Base-by-base conservation (phyloP, 2,329 filamentous ascomycete genomes). In the Aspergillus versicolor region DNA sequence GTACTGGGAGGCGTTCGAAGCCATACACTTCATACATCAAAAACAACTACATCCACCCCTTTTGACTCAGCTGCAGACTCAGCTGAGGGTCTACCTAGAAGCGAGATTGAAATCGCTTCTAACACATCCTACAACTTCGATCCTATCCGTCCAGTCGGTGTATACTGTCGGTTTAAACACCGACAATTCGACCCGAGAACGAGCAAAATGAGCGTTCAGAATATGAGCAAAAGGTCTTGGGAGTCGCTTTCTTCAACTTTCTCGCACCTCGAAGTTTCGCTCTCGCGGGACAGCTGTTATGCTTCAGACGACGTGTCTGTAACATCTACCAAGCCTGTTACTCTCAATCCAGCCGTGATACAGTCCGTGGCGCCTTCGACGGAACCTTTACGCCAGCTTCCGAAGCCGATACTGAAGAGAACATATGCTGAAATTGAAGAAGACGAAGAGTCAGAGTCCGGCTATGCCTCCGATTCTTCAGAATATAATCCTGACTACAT, bases 201-300 rank as follows among this genome's bases (percentile, higher is more conserved):
- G 19, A 37, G 17, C 57, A 63, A 59, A 51, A 74, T 74, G 71
- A 66, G 65, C 54, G 56, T 54, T 42, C 56, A 64, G 37, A 61
- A 54, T 32, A 59, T 64, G 53, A 65, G 66, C 59, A 65, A 64
- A 58, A 66, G 66, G 57, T 71, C 69, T 32, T 75, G 72, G 72
- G 70, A 74, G 54, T 73, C 72, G 49, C 65, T 73, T 47, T 73
- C 73, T 19, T 73, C 73, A 46, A 63, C 67, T 15, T 72, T 74
- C 30, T 70, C 70, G 22, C 64, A 68, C 22, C 65, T 74, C n/a
- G 72, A 75, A 30, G 64, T 71, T 34, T 74, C 73, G 13, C 60
- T 73, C 24, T 73, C 71, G 30, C 73, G 73, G 37, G 73, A 75
- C 65, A 75, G 72, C 49, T 73, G 70, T 50, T 75, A 74, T 62